Evolutionary conservation across 1,284 basidiomycete genomes (phyloP).

Genomic region (Melampsora larici-populina): DNA sequence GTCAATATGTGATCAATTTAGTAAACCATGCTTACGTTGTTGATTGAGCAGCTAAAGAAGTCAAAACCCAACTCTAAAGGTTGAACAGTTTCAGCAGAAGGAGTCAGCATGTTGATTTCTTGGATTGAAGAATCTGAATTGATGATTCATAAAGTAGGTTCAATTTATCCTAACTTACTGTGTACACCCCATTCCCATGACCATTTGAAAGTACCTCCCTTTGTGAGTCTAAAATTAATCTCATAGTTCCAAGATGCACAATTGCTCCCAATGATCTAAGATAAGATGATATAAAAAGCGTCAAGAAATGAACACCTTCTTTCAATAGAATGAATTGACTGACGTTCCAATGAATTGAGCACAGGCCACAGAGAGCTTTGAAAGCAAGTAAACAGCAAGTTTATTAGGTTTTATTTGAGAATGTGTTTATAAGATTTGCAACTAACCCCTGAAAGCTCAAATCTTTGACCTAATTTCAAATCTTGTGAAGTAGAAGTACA

Average conservation of each 20-base stretch:
- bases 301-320: background rate
- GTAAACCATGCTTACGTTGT: background rate
- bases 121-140: background rate
- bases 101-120: no score
- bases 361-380: slow-evolving; percentile 22
- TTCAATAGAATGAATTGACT: background rate
- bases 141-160: no score
- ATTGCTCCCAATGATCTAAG: background rate
- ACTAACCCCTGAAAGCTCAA: background rate
- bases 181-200: background rate
- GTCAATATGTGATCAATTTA: no score
- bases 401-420: background rate
- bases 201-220: background rate
- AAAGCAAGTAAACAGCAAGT: background rate
- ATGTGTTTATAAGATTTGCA: no score
- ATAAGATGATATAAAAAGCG: background rate
- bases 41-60: slow-evolving; percentile 1
- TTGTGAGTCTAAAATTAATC: background rate
- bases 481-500: background rate
- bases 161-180: background rate
- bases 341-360: slow-evolving; percentile 37
- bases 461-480: background rate
- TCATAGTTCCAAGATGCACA: slow-evolving; percentile 3
- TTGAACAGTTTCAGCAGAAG: background rate
- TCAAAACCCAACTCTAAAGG: background rate